Evolutionary conservation across 352 stramenopile genomes (phyloP), one percentile per base, ranked within the genome.

Genomic region (Globisporangium solare): DNA sequence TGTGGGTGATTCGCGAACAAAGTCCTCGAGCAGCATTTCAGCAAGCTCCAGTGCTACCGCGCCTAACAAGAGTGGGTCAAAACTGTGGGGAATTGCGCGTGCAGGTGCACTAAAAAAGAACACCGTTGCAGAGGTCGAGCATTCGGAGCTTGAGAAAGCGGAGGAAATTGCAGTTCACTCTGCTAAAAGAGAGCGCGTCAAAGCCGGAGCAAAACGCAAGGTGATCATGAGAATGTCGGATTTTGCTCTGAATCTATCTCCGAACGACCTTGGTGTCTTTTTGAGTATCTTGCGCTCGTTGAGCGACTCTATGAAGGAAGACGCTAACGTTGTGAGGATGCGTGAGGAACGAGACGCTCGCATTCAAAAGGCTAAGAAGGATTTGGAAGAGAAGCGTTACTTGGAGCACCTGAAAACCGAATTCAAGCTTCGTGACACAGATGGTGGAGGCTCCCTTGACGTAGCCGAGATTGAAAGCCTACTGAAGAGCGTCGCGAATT

Each of bases 211-310:
- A 3, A 71, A 74, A 40, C 70, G 86, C 27, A 84, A 86, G 53
- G 27, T 95, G 31, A 75, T 75, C 11, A 75, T 95, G 61, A 73
- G 79, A 48, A 89, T 95, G 77, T 93, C 83, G 14, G 83, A 94
- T 41, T 94, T 94, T 60, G 86, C 73, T 2, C 61, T 95, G 57
- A 95, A 95, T 57, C 58, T 95, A 12, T 90, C 80, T 0, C 64
- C 82, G 20, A 84, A 86, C 39, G 84, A 95, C 58, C 57, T 95
- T 37, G 77, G 83, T 22, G 72, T 95, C 1, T 73, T 95, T n/a
- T 63, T 88, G 27, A 89, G 80, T 51, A 93, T 95, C 63, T 47
- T 83, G 47, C 55, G 55, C 2, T 71, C 80, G 13, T 63, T 95
- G 14, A 83, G 71, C 41, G 84, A 86, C 42, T 76, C 83, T 0